A percentile compares a stretch with the other conserved stretches of the same genome.
Conservation (phyloP, 345 rosid species). For the Clarkia xantiana region DNA sequence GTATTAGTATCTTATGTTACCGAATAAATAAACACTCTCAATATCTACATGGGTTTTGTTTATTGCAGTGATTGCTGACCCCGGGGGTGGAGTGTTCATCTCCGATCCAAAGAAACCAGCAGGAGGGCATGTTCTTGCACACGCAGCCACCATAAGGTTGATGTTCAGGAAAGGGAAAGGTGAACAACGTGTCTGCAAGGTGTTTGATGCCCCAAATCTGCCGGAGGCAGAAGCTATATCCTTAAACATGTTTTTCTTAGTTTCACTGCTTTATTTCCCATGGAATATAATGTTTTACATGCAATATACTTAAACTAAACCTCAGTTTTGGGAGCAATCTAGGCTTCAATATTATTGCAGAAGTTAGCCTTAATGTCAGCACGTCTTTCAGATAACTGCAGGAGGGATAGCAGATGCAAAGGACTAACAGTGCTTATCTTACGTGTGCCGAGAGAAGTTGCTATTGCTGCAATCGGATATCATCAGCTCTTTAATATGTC, state of each 20-base stretch:
- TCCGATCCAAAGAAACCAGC: conserved; percentile 88
- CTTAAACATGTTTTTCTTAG: conserved; percentile 15
- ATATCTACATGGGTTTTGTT: conserved; percentile 7
- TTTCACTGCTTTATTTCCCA: too few species aligned
- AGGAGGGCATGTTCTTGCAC: conserved; percentile 83
- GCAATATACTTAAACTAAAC: too few species aligned
- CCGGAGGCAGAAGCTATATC: conserved; percentile 96
- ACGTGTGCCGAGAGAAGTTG: too few species aligned
- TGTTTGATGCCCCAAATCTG: conserved; percentile 87
- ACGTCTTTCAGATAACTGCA: conserved; percentile 66
- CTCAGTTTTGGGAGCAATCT: too few species aligned
- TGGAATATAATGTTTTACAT: too few species aligned
- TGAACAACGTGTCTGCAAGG: conserved; percentile 73
- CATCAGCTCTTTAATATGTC: too few species aligned
- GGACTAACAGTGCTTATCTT: conserved; percentile 23
- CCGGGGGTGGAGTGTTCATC: conserved; percentile 80
- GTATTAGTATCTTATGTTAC: too few species aligned
- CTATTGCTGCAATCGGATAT: too few species aligned
- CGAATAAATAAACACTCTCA: not conserved
- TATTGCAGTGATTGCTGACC: conserved; percentile 66
- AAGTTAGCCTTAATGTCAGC: conserved; percentile 31
- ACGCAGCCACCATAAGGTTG: conserved; percentile 73
- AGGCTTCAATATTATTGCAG: not conserved
- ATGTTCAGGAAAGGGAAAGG: conserved; percentile 95
- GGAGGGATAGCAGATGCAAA: conserved; percentile 84